Evolutionary conservation across 345 rosid species (phyloP), one percentile per base, ranked within the genome.

Genomic region (Eucalyptus globulus): DNA sequence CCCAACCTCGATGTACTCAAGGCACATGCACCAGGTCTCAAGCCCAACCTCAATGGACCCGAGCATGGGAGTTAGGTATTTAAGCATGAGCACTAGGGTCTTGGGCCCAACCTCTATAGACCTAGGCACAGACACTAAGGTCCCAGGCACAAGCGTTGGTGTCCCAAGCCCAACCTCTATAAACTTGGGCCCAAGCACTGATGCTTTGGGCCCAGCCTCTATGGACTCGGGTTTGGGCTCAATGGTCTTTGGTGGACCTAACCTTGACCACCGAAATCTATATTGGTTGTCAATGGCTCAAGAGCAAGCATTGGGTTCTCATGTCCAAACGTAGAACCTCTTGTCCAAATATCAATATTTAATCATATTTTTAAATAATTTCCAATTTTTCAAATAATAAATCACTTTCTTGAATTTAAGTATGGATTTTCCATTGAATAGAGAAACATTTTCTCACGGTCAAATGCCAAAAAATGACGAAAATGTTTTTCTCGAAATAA

Each of bases 41-140:
- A 8, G 26, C 26, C 26, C 58, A 53, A 21, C 26, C 58, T 53
- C 58, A 53, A 21, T 53, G 26, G 26, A 53, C 11, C 0, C 2
- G 0, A 53, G 11, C 0, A 21, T 8, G 5, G 5, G 2, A 21
- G 58, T 0, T 21, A 53, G 26, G 58, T 0, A 53, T 53, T 53
- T 53, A 0, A 53, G 58, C 26, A 53, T 1, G 26, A 53, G 58
- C 24, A 53, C 58, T 0, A 8, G 0, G 58, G 5, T 53, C 26
- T 53, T 21, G 11, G 58, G 26, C 58, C 11, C 11, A 53, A 21
- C 58, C 1, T 53, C 58, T 21, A 53, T 53, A 53, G 11, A 8
- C 58, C 0, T 3, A 0, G 24, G 24, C 5, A 2, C 10, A 2
- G 0, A 53, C 0, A 0, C 1, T 0, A 0, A 53, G 58, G 58